Conservation (phyloP, 208 protist species). For the Hexamita inflata region DNA sequence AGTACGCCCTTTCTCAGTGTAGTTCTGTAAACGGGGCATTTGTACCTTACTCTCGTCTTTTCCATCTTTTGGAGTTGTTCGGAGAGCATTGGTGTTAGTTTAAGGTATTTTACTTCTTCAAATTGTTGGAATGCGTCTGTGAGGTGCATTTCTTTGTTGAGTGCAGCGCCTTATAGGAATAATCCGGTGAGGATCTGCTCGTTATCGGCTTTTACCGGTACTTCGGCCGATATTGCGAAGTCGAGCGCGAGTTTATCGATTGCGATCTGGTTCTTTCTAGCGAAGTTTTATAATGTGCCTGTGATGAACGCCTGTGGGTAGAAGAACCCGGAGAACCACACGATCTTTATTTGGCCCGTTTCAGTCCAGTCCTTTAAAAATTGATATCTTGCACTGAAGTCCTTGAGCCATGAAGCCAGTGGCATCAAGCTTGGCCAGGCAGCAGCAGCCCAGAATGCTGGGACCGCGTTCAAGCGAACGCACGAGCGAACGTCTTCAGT, state of each 20-base stretch:
- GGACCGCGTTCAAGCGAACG: background rate
- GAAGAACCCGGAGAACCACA: constrained; percentile 19
- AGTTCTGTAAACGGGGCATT: constrained; percentile 16
- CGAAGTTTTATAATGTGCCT: constrained; percentile 15
- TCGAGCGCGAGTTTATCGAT: constrained; percentile 19
- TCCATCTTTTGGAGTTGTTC: no score
- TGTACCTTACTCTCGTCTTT: background rate
- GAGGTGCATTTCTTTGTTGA: background rate
- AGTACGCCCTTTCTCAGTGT: constrained; percentile 5
- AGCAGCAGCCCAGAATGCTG: background rate
- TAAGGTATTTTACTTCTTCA: background rate
- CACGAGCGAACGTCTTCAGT: background rate
- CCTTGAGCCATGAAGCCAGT: background rate
- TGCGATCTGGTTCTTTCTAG: background rate
- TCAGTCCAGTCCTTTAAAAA: constrained; percentile 17
- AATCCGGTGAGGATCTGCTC: background rate
- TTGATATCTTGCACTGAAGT: background rate
- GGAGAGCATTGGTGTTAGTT: background rate
- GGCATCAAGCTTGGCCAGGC: constrained; percentile 10
- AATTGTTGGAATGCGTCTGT: background rate
- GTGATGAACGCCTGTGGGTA: constrained; percentile 26
- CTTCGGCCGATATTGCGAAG: background rate
- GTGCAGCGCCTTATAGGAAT: background rate
- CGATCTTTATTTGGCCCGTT: background rate
- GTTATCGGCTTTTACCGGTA: background rate